A percentile compares a stretch with the other conserved stretches of the same genome.
phyloP scores from a whole-genome alignment of 2,329 filamentous ascomycete species.

The Metarhizium guizhouense region DNA sequence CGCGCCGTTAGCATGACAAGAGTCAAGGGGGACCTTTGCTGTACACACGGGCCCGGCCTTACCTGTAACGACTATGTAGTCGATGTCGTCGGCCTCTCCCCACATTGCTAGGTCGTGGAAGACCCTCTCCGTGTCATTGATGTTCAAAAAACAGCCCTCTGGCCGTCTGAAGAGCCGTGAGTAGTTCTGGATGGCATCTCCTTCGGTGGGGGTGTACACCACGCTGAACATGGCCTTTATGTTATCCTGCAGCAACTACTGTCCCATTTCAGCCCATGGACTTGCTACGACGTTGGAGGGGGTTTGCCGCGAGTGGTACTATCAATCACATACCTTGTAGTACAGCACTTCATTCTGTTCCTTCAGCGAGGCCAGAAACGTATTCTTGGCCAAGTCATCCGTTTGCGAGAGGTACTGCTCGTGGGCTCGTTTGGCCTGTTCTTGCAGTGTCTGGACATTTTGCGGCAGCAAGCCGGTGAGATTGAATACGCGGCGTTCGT shows the following conservation, averaged over 20 bases:
- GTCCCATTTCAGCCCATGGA: not conserved
- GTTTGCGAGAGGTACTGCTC: slow-evolving; percentile 59
- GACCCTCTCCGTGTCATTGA: slow-evolving; percentile 58
- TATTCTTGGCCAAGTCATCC: slow-evolving; percentile 72
- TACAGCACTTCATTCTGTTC: slow-evolving; percentile 81
- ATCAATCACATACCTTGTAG: slow-evolving; percentile 46
- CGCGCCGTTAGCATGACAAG: not conserved
- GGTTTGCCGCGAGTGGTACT: not conserved
- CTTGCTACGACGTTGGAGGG: too few relatives aligned
- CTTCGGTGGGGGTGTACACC: slow-evolving; percentile 89
- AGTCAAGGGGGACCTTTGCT: too few relatives aligned
- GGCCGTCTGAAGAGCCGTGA: slow-evolving; percentile 69
- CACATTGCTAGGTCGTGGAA: slow-evolving; percentile 59
- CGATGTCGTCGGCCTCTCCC: slow-evolving; percentile 64
- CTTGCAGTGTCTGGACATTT: slow-evolving; percentile 64
- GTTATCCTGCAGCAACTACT: slow-evolving; percentile 63
- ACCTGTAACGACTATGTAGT: slow-evolving; percentile 83
- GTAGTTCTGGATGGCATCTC: slow-evolving; percentile 79
- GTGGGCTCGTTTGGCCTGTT: slow-evolving; percentile 71
- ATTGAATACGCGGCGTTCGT: slow-evolving; percentile 62
- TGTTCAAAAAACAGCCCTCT: slow-evolving; percentile 74
- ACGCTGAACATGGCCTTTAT: slow-evolving; percentile 81
- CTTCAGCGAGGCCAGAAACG: slow-evolving; percentile 76
- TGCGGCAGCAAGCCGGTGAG: slow-evolving; percentile 66
- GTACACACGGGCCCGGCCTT: slow-evolving; percentile 16